These are phyloP conservation scores for Mitragyna speciosa DNA, from an alignment of 257 asterid species.

Conservation along the genomic window DNA sequence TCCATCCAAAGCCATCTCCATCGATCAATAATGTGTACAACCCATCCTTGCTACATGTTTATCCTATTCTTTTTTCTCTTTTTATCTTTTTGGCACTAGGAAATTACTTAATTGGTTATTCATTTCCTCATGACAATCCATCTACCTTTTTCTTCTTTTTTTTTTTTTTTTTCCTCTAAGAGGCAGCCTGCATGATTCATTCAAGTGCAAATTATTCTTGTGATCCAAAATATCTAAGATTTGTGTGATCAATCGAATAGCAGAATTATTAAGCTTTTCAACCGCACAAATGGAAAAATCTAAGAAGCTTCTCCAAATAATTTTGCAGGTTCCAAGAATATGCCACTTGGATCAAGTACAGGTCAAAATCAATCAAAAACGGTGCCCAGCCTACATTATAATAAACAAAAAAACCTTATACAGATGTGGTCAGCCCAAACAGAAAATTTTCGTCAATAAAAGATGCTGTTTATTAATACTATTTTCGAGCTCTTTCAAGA, in stretches of 20 bases:
- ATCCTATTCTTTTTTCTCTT: not conserved
- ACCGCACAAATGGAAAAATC: conserved; percentile 5
- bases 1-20: no score
- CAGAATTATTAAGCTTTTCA: not conserved
- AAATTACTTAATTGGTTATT: not conserved
- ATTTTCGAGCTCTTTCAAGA: no score
- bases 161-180: no score
- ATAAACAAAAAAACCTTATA: no score
- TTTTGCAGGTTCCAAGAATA: conserved; percentile 4
- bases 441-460: not conserved
- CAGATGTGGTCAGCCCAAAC: not conserved
- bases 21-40: no score
- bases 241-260: not conserved
- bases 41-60: no score
- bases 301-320: not conserved
- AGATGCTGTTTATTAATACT: not conserved
- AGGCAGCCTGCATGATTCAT: not conserved
- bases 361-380: not conserved
- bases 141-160: not conserved
- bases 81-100: not conserved
- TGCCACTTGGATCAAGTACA: not conserved
- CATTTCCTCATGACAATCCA: not conserved
- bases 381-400: not conserved
- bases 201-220: not conserved
- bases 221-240: not conserved